Evolutionary conservation across 768 basidiomycete species (phyloP).

Genomic region (Tubosaeta sp.): DNA sequence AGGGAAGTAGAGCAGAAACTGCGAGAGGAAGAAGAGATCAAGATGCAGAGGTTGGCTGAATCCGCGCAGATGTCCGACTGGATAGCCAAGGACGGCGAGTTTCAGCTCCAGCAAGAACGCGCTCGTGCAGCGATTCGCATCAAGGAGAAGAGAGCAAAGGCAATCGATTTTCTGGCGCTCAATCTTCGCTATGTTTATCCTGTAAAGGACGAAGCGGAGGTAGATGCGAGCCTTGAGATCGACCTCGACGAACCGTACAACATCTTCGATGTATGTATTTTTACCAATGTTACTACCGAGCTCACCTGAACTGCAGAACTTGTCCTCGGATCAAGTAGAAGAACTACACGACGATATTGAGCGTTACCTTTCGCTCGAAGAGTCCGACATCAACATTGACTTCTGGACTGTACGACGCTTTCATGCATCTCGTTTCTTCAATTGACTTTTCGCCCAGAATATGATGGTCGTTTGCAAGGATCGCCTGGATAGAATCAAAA

Average conservation of each 20-base stretch:
- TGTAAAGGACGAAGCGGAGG: slow-evolving; percentile 67
- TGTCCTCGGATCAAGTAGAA: slow-evolving; percentile 82
- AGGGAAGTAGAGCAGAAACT: slow-evolving; percentile 85
- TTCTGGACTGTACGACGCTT: slow-evolving; percentile 83
- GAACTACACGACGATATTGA: slow-evolving; percentile 95
- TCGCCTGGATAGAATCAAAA: slow-evolving; percentile 71
- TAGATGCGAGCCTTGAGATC: slow-evolving; percentile 90
- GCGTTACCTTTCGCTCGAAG: slow-evolving; percentile 84
- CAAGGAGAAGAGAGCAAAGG: slow-evolving; percentile 94
- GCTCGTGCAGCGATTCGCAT: slow-evolving; percentile 89
- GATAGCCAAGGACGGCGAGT: slow-evolving; percentile 95
- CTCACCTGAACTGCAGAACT: slow-evolving; percentile 50
- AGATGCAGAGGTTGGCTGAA: slow-evolving; percentile 86
- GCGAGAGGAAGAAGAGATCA: slow-evolving; percentile 88
- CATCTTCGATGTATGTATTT: slow-evolving; percentile 79
- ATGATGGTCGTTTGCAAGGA: slow-evolving; percentile 98
- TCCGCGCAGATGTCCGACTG: slow-evolving; percentile 98
- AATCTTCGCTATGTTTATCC: slow-evolving; percentile 91
- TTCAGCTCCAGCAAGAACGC: slow-evolving; percentile 93
- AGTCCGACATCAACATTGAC: slow-evolving; percentile 80
- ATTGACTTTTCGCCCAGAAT: slow-evolving; percentile 47
- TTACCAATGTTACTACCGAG: neutral
- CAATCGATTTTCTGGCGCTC: slow-evolving; percentile 95
- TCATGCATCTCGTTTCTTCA: neutral
- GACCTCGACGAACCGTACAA: slow-evolving; percentile 98